Evolutionary conservation across 140 eudicot genomes (phyloP), one percentile per base, ranked within the genome.

Genomic region (Anethum foeniculum): DNA sequence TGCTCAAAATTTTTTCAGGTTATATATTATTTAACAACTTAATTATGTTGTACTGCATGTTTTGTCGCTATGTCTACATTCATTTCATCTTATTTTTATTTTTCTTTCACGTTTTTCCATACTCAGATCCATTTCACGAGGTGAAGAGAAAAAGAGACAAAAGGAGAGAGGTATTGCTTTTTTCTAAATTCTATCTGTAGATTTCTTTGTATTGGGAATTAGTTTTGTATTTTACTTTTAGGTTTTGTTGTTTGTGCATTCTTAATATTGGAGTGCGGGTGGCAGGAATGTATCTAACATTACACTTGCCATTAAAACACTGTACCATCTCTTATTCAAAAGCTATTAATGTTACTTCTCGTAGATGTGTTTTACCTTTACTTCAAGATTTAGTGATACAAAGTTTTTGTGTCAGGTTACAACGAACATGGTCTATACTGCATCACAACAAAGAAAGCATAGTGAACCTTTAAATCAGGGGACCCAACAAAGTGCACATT

Each of bases 61-160:
- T 23, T 23, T 54, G 54, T 60, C 4, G 47, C 21, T 43, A 7
- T 44, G 28, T 64, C 47, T 64, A 21, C 36, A 27, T 6, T 36
- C 79, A 56, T 77, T 44, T 36, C 38, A 19, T 81, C 52, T 74
- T 11, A 15, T 23, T 54, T 62, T 56, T 74, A 9, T 58, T 78
- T 43, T 43, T 19, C 44, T 25, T 52, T 44, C 23, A 3, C 32
- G 46, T 67, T 62, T 39, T 51, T 32, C 11, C 25, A 21, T 77
- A 34, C 44, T 81, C 86, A 93, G 97, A 91, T 84, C 96, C 93
- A 62, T 94, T 94, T 84, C 98, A 94, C 78, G 97, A 92, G 88
- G 98, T 94, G 80, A 90, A 86, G 90, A 89, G 97, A 80, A 94
- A 84, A 88, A 86, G 90, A 80, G 96, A 92, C 86, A 92, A 89